These are phyloP conservation scores for Fusarium sp. DNA, from an alignment of 2,329 filamentous ascomycete genomes.

Conservation along the genomic window DNA sequence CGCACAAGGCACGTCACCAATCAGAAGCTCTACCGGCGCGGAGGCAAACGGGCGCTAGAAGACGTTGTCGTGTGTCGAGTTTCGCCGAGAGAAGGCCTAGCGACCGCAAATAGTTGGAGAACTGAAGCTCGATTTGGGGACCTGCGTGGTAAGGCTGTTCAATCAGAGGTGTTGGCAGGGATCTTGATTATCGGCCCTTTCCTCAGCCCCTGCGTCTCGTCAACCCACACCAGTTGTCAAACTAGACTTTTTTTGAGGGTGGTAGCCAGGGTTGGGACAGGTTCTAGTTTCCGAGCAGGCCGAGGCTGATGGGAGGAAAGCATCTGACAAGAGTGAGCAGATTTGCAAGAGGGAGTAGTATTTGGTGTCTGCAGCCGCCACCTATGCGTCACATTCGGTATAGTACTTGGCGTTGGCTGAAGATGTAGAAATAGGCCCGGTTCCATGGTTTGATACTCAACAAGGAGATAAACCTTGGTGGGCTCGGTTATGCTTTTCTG, in stretches of 20 bases:
- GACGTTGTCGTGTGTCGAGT: conserved; percentile 5
- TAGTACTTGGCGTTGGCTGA: not conserved
- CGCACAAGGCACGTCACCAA: not conserved
- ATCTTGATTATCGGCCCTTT: conserved; percentile 4
- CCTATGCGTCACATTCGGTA: not conserved
- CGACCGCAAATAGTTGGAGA: conserved; percentile 4
- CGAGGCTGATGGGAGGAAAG: not conserved
- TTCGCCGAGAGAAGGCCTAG: conserved; percentile 16
- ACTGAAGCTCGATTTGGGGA: not conserved
- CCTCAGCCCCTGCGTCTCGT: conserved; percentile 3
- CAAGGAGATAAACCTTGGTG: not conserved
- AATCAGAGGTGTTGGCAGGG: not conserved
- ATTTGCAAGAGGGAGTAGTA: not conserved
- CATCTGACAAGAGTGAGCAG: not conserved
- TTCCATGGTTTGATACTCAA: not conserved
- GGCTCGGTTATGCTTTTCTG: not conserved
- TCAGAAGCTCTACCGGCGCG: not conserved
- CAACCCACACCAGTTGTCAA: not conserved
- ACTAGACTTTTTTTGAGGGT: not conserved
- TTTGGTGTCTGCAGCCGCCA: not conserved
- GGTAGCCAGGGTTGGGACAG: not conserved
- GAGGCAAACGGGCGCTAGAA: conserved; percentile 3
- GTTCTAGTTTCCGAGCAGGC: not conserved
- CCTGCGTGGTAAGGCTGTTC: not conserved
- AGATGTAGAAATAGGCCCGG: not conserved